These are phyloP conservation scores for Sphagnurus paluster DNA, from an alignment of 1,284 basidiomycete species.

Conservation along the genomic window DNA sequence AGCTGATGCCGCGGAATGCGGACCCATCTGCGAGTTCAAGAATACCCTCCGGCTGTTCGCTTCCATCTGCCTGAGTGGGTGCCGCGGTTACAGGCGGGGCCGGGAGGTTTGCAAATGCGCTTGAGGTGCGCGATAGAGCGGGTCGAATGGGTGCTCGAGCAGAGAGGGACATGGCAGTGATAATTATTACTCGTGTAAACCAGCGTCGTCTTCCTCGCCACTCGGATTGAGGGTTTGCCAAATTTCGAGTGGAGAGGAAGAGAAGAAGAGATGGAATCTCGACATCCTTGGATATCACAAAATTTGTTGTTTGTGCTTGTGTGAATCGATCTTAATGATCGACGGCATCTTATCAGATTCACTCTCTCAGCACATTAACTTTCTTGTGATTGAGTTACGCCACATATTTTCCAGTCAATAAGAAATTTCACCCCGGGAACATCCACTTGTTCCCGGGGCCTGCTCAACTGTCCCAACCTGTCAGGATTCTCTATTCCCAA, in stretches of 20 bases:
- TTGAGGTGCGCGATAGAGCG: slow-evolving; percentile 47
- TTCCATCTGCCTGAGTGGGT: slow-evolving; percentile 32
- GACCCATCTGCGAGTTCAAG: slow-evolving; percentile 93
- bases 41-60: slow-evolving; percentile 56
- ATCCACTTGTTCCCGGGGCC: slow-evolving; percentile 5
- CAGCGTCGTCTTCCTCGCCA: slow-evolving; percentile 57
- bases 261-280: slow-evolving; percentile 33
- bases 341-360: neutral
- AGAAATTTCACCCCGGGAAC: too few relatives aligned
- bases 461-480: too few relatives aligned
- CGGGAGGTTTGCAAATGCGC: slow-evolving; percentile 40
- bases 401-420: neutral
- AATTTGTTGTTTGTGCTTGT: slow-evolving; percentile 34
- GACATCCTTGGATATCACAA: slow-evolving; percentile 32
- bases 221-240: slow-evolving; percentile 35
- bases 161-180: slow-evolving; percentile 27
- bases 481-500: too few relatives aligned
- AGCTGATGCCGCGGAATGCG: slow-evolving; percentile 87
- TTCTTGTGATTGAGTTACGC: neutral
- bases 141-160: slow-evolving; percentile 36
- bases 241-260: slow-evolving; percentile 44
- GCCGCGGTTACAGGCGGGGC: slow-evolving; percentile 55
- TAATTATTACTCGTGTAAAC: slow-evolving; percentile 23
- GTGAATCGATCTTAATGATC: slow-evolving; percentile 9
- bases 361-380: too few relatives aligned